A percentile compares a stretch with the other conserved stretches of the same genome.
Conservation (phyloP, 805 yeast species). For the Debaryomyces tyrocola region DNA sequence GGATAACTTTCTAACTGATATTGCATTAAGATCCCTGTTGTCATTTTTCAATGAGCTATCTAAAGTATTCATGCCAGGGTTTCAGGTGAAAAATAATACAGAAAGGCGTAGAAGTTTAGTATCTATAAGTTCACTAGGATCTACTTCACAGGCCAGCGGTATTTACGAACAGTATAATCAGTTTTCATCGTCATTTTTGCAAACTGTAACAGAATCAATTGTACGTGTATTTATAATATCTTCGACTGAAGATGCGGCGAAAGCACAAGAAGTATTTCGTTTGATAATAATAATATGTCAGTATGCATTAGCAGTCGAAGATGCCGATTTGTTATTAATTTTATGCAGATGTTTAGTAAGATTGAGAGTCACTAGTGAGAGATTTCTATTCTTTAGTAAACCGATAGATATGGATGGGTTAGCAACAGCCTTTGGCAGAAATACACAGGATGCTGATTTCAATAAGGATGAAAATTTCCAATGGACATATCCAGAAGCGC, state of each 20-base stretch:
- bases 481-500: slow-evolving; percentile 65
- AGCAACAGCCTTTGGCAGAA: slow-evolving; percentile 58
- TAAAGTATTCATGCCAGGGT: slow-evolving; percentile 10
- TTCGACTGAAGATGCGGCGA: slow-evolving; percentile 19
- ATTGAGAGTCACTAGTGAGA: slow-evolving; percentile 48
- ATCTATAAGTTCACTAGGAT: slow-evolving; percentile 21
- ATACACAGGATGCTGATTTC: slow-evolving; percentile 27
- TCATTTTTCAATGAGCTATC: slow-evolving; percentile 16
- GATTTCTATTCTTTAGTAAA: slow-evolving; percentile 46
- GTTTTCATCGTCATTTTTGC: slow-evolving; percentile 11
- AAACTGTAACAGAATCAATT: slow-evolving; percentile 23
- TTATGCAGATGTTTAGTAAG: slow-evolving; percentile 54
- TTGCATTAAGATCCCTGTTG: slow-evolving; percentile 15
- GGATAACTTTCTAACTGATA: slow-evolving; percentile 23
- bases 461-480: slow-evolving; percentile 19
- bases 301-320: slow-evolving; percentile 31
- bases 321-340: slow-evolving; percentile 42
- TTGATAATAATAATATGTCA: slow-evolving; percentile 37
- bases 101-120: slow-evolving; percentile 27
- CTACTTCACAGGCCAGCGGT: slow-evolving; percentile 9
- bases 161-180: not conserved
- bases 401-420: slow-evolving; percentile 67
- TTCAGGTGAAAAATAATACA: slow-evolving; percentile 7
- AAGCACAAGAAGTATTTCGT: slow-evolving; percentile 29
- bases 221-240: slow-evolving; percentile 24